Percentiles rank a stretch among this genome's conserved stretches.
Conservation (phyloP, 2,329 filamentous ascomycete genomes). For the Fusarium torreyae region DNA sequence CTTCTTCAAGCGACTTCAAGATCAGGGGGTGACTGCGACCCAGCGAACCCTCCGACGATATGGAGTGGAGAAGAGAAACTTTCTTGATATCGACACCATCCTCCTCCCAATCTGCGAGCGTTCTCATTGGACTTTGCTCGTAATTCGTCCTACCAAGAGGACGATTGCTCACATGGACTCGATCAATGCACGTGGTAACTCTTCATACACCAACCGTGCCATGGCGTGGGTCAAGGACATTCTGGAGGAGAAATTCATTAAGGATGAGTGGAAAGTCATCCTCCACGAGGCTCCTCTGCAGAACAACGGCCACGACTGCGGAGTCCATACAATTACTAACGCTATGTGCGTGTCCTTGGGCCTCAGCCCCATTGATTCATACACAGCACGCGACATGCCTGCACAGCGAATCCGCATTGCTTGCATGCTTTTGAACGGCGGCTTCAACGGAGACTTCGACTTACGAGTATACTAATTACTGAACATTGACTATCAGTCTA, state of each 20-base stretch:
- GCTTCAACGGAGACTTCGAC: constrained; percentile 74
- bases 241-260: constrained; percentile 67
- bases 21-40: constrained; percentile 63
- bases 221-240: constrained; percentile 71
- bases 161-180: constrained; percentile 80
- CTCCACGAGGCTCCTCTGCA: constrained; percentile 69
- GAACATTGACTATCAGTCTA: constrained; percentile 14
- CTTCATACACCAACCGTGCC: constrained; percentile 59
- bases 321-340: constrained; percentile 83
- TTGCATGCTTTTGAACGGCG: constrained; percentile 76
- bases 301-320: constrained; percentile 80
- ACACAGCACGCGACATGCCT: constrained; percentile 69
- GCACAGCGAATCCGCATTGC: constrained; percentile 75
- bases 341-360: constrained; percentile 73
- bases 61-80: constrained; percentile 71
- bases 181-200: constrained; percentile 62
- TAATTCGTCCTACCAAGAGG: constrained; percentile 73
- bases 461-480: constrained; percentile 57
- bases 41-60: constrained; percentile 70
- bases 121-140: constrained; percentile 80
- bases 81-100: constrained; percentile 76
- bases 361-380: constrained; percentile 65
- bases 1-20: constrained; percentile 72
- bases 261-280: constrained; percentile 72
- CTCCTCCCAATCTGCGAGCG: constrained; percentile 77